phyloP scores from a whole-genome alignment of 805 yeast genomes.

The Tetrapisispora taiwanensis region DNA sequence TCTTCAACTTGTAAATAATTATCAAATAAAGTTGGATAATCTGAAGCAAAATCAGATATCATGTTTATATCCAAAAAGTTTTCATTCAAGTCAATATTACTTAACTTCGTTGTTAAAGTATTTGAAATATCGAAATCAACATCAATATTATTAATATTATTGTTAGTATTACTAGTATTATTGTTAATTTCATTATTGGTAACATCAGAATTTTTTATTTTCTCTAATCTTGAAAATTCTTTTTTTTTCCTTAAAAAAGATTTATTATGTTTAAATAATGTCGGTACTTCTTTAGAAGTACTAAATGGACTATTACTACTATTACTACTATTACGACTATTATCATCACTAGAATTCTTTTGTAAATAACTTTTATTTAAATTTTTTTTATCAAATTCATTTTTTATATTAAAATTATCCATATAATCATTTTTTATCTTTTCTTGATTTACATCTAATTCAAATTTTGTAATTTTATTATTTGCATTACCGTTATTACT shows the following conservation, averaged over 20 bases:
- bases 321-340: neutral
- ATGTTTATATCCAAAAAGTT: conserved; percentile 1
- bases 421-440: neutral
- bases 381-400: neutral
- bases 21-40: conserved; percentile 5
- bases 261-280: conserved; percentile 1
- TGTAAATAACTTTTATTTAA: too few relatives aligned
- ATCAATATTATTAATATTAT: neutral
- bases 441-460: neutral
- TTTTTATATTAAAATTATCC: neutral
- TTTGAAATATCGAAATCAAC: neutral
- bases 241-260: neutral
- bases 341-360: neutral
- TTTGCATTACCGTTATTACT: too few relatives aligned
- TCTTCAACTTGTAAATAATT: neutral
- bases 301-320: neutral
- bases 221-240: neutral
- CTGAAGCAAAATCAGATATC: conserved; percentile 5
- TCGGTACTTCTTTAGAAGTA: neutral
- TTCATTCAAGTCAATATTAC: conserved; percentile 8
- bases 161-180: neutral
- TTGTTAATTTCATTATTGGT: neutral
- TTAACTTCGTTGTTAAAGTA: conserved; percentile 3
- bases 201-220: neutral
- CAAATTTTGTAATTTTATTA: too few relatives aligned